Conservation (phyloP, 352 stramenopile genomes). For the Globisporangium cylindrosporum region DNA sequence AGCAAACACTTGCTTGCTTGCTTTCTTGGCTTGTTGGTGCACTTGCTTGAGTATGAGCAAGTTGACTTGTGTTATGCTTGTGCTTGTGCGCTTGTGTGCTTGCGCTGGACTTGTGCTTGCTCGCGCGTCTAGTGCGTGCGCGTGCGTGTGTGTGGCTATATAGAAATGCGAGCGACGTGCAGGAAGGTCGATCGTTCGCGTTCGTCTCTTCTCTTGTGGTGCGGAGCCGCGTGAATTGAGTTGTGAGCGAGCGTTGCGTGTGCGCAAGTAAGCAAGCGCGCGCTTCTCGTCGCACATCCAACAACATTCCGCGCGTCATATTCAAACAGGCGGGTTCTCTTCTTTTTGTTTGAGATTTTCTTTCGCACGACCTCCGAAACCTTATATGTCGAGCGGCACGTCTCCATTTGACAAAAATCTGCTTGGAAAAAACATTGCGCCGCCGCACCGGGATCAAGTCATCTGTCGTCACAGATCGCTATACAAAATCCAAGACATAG, state of each 20-base stretch:
- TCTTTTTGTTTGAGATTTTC: neutral
- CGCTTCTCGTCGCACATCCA: conserved; percentile 4
- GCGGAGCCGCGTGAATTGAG: conserved; percentile 1
- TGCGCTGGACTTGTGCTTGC: neutral
- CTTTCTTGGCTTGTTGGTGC: neutral
- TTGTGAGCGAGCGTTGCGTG: neutral
- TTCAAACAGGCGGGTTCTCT: neutral
- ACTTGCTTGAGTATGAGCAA: neutral
- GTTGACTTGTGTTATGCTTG: neutral
- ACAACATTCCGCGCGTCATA: neutral
- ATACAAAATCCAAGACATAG: neutral
- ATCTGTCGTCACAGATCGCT: neutral
- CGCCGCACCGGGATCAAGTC: neutral
- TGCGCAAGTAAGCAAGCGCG: neutral
- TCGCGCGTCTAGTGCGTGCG: neutral
- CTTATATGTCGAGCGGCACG: neutral
- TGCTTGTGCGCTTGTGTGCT: neutral
- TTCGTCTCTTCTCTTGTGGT: neutral
- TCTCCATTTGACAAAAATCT: conserved; percentile 4
- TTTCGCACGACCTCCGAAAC: conserved; percentile 1
- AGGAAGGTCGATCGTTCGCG: conserved; percentile 1
- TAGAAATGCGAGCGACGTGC: conserved; percentile 4
- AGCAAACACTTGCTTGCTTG: neutral
- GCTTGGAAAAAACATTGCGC: neutral
- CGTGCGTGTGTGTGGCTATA: neutral